Base-by-base conservation (phyloP, 2,329 filamentous ascomycete species). In the Penicillium verrucosum region DNA sequence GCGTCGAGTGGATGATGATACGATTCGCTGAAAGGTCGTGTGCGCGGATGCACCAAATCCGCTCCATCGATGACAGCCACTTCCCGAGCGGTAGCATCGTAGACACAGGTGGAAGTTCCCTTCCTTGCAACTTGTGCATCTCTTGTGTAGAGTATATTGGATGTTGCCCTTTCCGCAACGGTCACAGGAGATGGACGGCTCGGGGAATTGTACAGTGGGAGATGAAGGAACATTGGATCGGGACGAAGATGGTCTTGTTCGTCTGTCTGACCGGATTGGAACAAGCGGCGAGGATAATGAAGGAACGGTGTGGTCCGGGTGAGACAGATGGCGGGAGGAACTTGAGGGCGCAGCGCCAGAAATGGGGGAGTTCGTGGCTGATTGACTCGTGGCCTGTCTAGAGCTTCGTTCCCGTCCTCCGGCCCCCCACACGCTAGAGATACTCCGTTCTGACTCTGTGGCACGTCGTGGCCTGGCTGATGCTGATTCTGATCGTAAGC, bases 131-230 rank as follows among this genome's bases (percentile, higher is more conserved):
- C 80, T 79, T 2, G 76, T 73, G 73, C 93, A 97, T 69, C 89
- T 89, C 74, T 93, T 96, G 72, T 97, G 90, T 2, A 96, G 77
- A 9, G 90, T 85, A 65, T 96, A 91, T 70, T 96, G 88, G 37
- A 97, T 92, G 58, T 92, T 83, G 6, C 79, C 67, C 60, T 82
- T 88, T 21, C 80, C 76, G 70, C 93, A 97, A 10, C 84, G 80
- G 37, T 85, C 82, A 70, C 93, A 97, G 9, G 79, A 80, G 49
- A 96, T 84, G 1, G 84, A 85, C 0, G 92, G 90, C 67, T 95
- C 90, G 1, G 78, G 72, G 60, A 83, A 90, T 1, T 84, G 75
- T 3, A 65, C 41, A 14, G 58, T 58, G 6, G 65, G 45, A 36
- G 64, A 52, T 2, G 60, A 55, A 49, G 75, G 58, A 21, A 53